A percentile compares a stretch with the other conserved stretches of the same genome.
These are phyloP conservation scores for Mortierella sp. DNA, from an alignment of 371 early-diverging fungal genomes.

Conservation along the genomic window DNA sequence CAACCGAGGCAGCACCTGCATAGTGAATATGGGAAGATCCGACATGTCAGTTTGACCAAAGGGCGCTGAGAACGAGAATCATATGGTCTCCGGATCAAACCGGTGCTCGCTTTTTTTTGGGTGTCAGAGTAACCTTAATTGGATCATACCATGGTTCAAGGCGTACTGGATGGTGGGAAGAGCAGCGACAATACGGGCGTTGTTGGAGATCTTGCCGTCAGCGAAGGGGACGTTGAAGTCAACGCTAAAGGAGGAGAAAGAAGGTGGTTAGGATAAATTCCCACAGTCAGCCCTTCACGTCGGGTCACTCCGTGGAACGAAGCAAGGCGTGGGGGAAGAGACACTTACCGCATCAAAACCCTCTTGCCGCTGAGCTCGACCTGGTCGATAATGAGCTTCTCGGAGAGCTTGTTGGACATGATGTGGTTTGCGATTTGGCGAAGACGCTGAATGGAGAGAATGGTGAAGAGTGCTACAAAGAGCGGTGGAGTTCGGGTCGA, in stretches of 20 bases:
- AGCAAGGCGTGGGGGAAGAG: background rate
- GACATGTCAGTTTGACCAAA: background rate
- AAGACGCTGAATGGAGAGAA: constrained; percentile 44
- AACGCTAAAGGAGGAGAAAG: constrained; percentile 68
- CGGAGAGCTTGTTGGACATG: constrained; percentile 64
- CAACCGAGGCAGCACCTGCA: constrained; percentile 85
- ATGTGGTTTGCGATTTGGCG: constrained; percentile 46
- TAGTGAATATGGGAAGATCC: background rate
- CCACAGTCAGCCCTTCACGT: constrained; percentile 6
- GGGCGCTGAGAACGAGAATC: too few relatives aligned
- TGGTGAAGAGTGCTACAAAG: constrained; percentile 4
- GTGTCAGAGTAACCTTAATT: constrained; percentile 28
- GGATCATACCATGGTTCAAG: constrained; percentile 75
- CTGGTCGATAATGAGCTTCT: constrained; percentile 87
- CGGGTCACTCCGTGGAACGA: constrained; percentile 1
- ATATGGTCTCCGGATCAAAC: constrained; percentile 20
- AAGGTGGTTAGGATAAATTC: background rate
- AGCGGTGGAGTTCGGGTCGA: background rate
- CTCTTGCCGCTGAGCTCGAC: constrained; percentile 89
- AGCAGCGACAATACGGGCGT: constrained; percentile 96
- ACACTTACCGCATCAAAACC: constrained; percentile 88
- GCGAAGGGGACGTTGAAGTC: constrained; percentile 99
- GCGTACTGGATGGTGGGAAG: constrained; percentile 96
- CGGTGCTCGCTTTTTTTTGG: constrained; percentile 18
- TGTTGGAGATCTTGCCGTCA: constrained; percentile 93